Evolutionary conservation across 78 protist species (phyloP).

Genomic region (Bodo saltans): DNA sequence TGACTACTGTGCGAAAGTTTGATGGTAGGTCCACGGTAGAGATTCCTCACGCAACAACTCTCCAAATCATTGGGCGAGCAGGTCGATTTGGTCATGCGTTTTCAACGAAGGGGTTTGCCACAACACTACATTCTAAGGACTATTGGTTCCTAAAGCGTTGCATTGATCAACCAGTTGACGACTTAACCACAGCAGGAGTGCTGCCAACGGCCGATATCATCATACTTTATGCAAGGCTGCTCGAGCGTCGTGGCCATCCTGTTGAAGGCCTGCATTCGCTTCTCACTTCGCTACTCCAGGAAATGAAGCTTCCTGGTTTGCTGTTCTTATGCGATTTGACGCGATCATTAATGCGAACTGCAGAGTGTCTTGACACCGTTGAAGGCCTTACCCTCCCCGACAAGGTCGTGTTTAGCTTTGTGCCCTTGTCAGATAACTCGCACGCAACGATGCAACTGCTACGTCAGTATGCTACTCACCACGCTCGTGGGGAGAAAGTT

Average conservation of each 20-base stretch:
- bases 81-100: not conserved
- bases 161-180: too few relatives aligned
- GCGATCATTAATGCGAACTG: not conserved
- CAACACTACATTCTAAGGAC: not conserved
- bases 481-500: slow-evolving; percentile 3
- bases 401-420: slow-evolving; percentile 10
- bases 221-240: not conserved
- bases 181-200: not conserved
- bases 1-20: not conserved
- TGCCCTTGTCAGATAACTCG: not conserved
- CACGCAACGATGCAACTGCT: not conserved
- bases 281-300: not conserved
- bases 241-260: slow-evolving; percentile 1
- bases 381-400: not conserved
- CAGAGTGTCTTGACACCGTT: not conserved
- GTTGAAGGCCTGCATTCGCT: not conserved
- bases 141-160: not conserved
- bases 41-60: not conserved
- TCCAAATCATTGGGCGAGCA: slow-evolving; percentile 13
- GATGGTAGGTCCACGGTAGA: not conserved
- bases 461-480: not conserved
- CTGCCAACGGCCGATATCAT: slow-evolving; percentile 24
- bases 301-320: not conserved
- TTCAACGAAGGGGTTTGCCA: not conserved
- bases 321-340: slow-evolving; percentile 21